phyloP scores from a whole-genome alignment of 2,329 filamentous ascomycete genomes.

The Penicillium vulpinum region DNA sequence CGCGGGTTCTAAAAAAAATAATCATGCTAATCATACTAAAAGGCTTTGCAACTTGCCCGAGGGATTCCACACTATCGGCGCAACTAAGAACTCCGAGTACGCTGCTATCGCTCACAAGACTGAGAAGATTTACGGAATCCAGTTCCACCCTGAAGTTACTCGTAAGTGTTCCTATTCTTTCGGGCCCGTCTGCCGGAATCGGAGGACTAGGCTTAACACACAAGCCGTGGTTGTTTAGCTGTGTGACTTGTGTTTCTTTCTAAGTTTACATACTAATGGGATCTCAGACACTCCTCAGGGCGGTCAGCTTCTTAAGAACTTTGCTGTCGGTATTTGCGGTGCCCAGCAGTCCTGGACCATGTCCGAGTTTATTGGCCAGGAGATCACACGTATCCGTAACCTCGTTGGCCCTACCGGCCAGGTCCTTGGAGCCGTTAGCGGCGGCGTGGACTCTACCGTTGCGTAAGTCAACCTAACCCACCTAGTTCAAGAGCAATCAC shows the following conservation, averaged over 20 bases:
- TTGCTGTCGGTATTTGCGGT: background rate
- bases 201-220: too few species aligned
- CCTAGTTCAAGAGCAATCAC: too few species aligned
- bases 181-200: too few species aligned
- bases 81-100: too few species aligned
- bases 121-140: conserved; percentile 55
- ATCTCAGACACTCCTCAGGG: background rate
- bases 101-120: too few species aligned
- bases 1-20: too few species aligned
- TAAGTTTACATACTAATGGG: background rate
- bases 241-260: background rate
- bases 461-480: too few species aligned
- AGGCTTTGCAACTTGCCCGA: too few species aligned
- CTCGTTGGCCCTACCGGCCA: background rate
- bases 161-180: too few species aligned
- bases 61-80: too few species aligned
- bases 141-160: conserved; percentile 1
- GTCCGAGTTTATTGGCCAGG: background rate
- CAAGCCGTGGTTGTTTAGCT: too few species aligned
- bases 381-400: background rate
- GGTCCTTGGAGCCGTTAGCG: conserved; percentile 1
- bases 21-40: too few species aligned
- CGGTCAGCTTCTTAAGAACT: background rate
- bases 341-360: background rate
- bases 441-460: conserved; percentile 1